Evolutionary conservation across 1,284 basidiomycete species (phyloP).

Genomic region (Marasmius oreades): DNA sequence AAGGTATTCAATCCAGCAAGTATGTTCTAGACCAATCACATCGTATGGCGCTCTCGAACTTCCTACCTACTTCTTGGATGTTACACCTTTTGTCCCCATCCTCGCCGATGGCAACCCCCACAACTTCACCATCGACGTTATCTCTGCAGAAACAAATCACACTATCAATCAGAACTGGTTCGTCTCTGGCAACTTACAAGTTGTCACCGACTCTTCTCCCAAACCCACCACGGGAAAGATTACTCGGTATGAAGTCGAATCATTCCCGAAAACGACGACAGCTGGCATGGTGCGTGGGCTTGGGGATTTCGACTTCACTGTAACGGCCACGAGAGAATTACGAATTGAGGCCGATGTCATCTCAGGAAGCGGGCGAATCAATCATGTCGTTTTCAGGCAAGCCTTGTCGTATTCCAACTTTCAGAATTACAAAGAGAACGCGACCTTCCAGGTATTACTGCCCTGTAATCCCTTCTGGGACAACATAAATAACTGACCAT

Average conservation of each 20-base stretch:
- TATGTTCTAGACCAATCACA: conserved; percentile 57
- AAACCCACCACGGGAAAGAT: conserved; percentile 67
- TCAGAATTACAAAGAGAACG: conserved; percentile 43
- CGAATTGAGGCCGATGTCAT: conserved; percentile 45
- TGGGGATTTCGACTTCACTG: conserved; percentile 42
- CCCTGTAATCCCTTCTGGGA: not conserved
- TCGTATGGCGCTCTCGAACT: conserved; percentile 77
- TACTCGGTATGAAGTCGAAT: conserved; percentile 49
- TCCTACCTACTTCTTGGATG: conserved; percentile 75
- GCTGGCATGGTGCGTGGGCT: conserved; percentile 43
- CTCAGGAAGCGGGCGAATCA: conserved; percentile 45
- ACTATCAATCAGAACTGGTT: conserved; percentile 74
- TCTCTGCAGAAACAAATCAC: conserved; percentile 65
- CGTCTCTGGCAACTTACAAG: conserved; percentile 68
- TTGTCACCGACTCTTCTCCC: conserved; percentile 60
- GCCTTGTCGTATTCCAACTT: conserved; percentile 42
- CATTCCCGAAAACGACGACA: conserved; percentile 50
- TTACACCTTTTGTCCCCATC: conserved; percentile 74
- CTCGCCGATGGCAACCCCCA: conserved; percentile 69
- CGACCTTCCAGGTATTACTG: conserved; percentile 35
- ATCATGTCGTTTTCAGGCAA: conserved; percentile 45
- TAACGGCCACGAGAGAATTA: conserved; percentile 39
- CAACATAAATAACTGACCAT: not conserved
- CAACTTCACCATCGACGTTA: conserved; percentile 67
- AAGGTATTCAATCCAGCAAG: not conserved